Percentiles rank a stretch among this genome's conserved stretches.
Conservation (phyloP, 2,329 filamentous ascomycete species). For the Diplodia intermedia region DNA sequence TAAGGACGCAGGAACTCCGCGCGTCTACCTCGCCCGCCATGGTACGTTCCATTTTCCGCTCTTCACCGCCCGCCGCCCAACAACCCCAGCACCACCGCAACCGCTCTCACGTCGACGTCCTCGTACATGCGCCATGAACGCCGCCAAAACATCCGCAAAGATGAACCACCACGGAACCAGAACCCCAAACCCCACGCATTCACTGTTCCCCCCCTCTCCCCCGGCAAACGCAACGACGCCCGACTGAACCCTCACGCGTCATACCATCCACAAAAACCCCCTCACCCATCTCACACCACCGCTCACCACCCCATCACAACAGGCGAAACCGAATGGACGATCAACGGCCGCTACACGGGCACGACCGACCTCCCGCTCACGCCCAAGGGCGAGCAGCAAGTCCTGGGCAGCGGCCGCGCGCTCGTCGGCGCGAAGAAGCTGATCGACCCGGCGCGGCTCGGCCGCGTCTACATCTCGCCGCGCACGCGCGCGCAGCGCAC, state of each 20-base stretch:
- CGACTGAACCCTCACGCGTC: slow-evolving; percentile 19
- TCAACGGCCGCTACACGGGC: slow-evolving; percentile 56
- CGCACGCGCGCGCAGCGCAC: slow-evolving; percentile 58
- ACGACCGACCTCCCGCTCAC: slow-evolving; percentile 55
- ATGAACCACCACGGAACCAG: not conserved
- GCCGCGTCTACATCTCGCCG: slow-evolving; percentile 59
- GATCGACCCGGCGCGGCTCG: slow-evolving; percentile 58
- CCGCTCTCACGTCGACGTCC: not conserved
- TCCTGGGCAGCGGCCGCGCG: slow-evolving; percentile 52
- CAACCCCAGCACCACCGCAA: not conserved
- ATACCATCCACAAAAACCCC: slow-evolving; percentile 73
- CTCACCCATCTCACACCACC: slow-evolving; percentile 36
- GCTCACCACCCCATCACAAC: not conserved
- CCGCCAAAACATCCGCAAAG: not conserved
- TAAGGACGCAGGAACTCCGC: slow-evolving; percentile 38
- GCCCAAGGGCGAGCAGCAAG: slow-evolving; percentile 45
- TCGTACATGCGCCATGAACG: not conserved
- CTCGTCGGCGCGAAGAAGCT: slow-evolving; percentile 60
- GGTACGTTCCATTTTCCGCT: slow-evolving; percentile 33
- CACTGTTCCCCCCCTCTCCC: slow-evolving; percentile 66
- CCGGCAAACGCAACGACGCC: slow-evolving; percentile 47
- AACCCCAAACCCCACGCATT: not conserved
- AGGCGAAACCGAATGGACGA: slow-evolving; percentile 58
- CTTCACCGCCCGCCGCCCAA: not conserved
- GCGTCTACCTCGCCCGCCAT: slow-evolving; percentile 38